A percentile compares a stretch with the other conserved stretches of the same genome.
These are phyloP conservation scores for Raffaelea arxii DNA, from an alignment of 2,329 filamentous ascomycete genomes.

Conservation along the genomic window DNA sequence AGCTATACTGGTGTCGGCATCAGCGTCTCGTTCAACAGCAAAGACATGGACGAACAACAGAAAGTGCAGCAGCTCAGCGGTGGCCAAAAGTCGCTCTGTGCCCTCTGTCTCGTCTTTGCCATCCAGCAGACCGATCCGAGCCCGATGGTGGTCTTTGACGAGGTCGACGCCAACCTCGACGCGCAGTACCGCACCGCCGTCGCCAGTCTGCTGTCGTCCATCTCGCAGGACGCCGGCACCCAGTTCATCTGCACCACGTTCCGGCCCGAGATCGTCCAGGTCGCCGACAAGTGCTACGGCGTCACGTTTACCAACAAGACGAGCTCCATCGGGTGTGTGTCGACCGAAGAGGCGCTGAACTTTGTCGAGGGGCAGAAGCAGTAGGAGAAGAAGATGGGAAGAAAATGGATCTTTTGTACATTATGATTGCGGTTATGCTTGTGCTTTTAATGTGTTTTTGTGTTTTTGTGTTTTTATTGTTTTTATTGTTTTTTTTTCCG, in stretches of 20 bases:
- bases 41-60: conserved; percentile 90
- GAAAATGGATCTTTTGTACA: background rate
- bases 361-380: conserved; percentile 80
- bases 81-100: conserved; percentile 97
- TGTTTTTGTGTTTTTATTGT: background rate
- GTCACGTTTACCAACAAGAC: conserved; percentile 92
- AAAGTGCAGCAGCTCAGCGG: conserved; percentile 94
- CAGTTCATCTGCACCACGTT: conserved; percentile 99
- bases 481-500: background rate
- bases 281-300: conserved; percentile 96
- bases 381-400: conserved; percentile 3
- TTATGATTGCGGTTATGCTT: background rate
- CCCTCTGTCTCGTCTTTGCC: conserved; percentile 96
- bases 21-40: conserved; percentile 96
- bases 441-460: background rate
- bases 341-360: conserved; percentile 74
- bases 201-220: conserved; percentile 74
- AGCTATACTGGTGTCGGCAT: conserved; percentile 96
- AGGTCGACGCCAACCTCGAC: conserved; percentile 96
- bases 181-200: conserved; percentile 97
- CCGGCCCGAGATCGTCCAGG: conserved; percentile 87
- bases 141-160: conserved; percentile 98
- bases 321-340: conserved; percentile 85
- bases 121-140: conserved; percentile 96
- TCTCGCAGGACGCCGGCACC: conserved; percentile 55